phyloP scores from a whole-genome alignment of 805 yeast species.

The Isabelozyma pseudorhagii region DNA sequence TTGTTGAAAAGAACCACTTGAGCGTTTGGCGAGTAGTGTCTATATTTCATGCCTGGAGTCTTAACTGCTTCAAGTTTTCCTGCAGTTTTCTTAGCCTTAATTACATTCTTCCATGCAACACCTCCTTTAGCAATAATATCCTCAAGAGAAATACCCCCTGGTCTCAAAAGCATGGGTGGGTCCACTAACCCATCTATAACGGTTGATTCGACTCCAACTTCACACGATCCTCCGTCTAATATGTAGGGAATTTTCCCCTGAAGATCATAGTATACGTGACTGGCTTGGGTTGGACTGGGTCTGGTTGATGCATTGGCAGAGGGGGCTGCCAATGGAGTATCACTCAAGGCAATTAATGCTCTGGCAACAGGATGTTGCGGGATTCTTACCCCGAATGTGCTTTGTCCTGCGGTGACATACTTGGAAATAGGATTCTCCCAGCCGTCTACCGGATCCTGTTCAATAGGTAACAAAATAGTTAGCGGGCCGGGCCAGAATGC shows the following conservation, averaged over 20 bases:
- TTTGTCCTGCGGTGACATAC: constrained; percentile 80
- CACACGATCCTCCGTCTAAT: constrained; percentile 85
- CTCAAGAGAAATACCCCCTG: constrained; percentile 90
- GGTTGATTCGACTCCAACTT: constrained; percentile 91
- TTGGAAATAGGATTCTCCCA: constrained; percentile 54
- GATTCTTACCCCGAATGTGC: constrained; percentile 88
- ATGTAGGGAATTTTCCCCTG: constrained; percentile 78
- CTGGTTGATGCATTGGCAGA: constrained; percentile 95
- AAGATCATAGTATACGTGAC: constrained; percentile 80
- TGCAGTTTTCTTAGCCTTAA: constrained; percentile 64
- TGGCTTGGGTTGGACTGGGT: constrained; percentile 89
- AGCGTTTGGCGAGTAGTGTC: constrained; percentile 91
- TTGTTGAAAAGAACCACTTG: constrained; percentile 66
- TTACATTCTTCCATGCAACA: constrained; percentile 56
- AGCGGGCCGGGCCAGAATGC: constrained; percentile 96
- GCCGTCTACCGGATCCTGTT: constrained; percentile 9
- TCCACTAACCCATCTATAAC: constrained; percentile 84
- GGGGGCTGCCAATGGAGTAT: constrained; percentile 94
- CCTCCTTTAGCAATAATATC: constrained; percentile 70
- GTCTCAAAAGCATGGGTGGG: constrained; percentile 88
- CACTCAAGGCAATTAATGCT: constrained; percentile 79
- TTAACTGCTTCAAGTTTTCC: constrained; percentile 65
- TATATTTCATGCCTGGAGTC: constrained; percentile 98
- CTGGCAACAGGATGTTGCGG: constrained; percentile 88
- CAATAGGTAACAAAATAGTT: constrained; percentile 75